Conservation (phyloP, 306 rosid genomes). For the Hippophae gyantsensis region DNA sequence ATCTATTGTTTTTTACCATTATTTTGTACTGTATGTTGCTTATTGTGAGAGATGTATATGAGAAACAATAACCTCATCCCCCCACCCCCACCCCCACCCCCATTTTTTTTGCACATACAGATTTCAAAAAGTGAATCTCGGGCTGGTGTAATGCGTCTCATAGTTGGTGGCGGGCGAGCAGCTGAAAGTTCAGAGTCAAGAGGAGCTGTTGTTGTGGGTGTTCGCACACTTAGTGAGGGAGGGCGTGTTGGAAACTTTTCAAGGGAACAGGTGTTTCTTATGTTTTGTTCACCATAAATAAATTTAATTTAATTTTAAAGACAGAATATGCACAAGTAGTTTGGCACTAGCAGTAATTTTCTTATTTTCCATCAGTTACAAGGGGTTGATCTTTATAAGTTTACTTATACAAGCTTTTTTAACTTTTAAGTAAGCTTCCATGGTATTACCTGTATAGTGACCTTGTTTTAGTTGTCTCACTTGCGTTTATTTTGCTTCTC, state of each 20-base stretch:
- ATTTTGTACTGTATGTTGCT: too few species aligned
- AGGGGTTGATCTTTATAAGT: not conserved
- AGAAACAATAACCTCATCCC: too few species aligned
- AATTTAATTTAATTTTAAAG: too few species aligned
- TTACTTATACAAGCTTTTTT: not conserved
- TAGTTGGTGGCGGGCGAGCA: slow-evolving; percentile 98
- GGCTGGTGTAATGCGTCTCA: slow-evolving; percentile 95
- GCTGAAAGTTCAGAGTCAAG: slow-evolving; percentile 66
- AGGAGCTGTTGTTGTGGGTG: slow-evolving; percentile 98
- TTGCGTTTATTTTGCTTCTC: slow-evolving; percentile 7
- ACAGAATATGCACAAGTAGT: not conserved
- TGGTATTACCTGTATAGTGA: too few species aligned
- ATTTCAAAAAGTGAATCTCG: slow-evolving; percentile 81
- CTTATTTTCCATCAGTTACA: not conserved
- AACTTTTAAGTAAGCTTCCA: too few species aligned
- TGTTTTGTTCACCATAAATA: not conserved
- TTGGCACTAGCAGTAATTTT: not conserved
- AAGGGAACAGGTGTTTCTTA: slow-evolving; percentile 71
- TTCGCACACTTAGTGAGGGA: slow-evolving; percentile 98
- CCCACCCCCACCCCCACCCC: too few species aligned
- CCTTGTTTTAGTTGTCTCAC: slow-evolving; percentile 8
- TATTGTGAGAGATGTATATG: too few species aligned
- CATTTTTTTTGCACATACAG: slow-evolving; percentile 27
- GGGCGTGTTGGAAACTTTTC: slow-evolving; percentile 97
- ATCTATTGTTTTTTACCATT: too few species aligned